These are phyloP conservation scores for Golovinomyces cichoracearum DNA, from an alignment of 2,329 filamentous ascomycete species.

Conservation along the genomic window DNA sequence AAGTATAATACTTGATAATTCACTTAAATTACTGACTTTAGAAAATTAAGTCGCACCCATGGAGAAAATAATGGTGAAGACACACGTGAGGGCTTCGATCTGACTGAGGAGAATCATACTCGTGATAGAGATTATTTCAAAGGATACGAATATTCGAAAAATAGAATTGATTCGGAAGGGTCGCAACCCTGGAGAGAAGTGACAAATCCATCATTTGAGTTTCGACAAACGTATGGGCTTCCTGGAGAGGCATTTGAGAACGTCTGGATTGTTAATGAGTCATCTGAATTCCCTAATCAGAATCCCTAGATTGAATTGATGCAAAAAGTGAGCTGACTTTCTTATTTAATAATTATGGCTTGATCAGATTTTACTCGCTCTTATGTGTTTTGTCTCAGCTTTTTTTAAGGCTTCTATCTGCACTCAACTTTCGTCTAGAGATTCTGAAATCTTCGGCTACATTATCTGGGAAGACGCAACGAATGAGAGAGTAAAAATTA, in stretches of 20 bases:
- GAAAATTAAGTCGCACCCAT: conserved; percentile 20
- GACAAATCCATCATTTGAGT: conserved; percentile 6
- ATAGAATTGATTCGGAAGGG: conserved; percentile 17
- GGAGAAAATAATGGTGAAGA: conserved; percentile 22
- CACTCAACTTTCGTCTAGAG: too few relatives aligned
- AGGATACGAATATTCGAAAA: conserved; percentile 6
- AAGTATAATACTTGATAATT: conserved; percentile 9
- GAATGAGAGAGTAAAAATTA: too few relatives aligned
- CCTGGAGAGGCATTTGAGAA: conserved; percentile 16
- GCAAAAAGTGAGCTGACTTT: too few relatives aligned
- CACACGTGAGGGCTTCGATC: conserved; percentile 28
- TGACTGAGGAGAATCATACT: conserved; percentile 17
- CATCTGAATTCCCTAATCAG: conserved; percentile 10
- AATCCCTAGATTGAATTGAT: conserved; percentile 7
- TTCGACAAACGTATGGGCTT: conserved; percentile 15
- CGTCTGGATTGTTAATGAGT: conserved; percentile 13
- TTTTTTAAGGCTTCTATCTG: too few relatives aligned
- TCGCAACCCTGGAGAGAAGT: conserved; percentile 19
- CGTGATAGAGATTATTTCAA: conserved; percentile 16
- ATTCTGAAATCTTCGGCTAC: too few relatives aligned
- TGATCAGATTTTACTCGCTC: too few relatives aligned
- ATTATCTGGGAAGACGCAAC: too few relatives aligned
- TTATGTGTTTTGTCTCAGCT: too few relatives aligned
- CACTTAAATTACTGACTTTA: neutral
- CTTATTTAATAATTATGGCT: too few relatives aligned